Evolutionary conservation across 73 alveolate genomes (phyloP).

Genomic region (Paramecium biaurelia): DNA sequence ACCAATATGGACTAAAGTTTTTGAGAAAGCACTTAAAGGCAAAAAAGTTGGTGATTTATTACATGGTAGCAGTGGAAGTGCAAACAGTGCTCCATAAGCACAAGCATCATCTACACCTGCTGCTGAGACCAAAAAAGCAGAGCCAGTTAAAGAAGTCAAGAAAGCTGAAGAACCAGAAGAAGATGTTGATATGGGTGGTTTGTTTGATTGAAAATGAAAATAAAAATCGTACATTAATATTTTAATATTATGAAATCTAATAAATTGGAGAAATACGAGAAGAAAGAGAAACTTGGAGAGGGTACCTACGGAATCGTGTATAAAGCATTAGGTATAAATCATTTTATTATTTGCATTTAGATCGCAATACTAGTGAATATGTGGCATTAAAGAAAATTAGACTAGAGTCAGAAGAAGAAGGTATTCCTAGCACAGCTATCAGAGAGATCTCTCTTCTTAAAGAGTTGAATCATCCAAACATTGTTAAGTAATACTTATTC

Average conservation of each 20-base stretch:
- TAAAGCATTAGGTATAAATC: constrained; percentile 76
- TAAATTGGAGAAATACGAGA: constrained; percentile 79
- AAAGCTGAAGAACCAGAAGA: constrained; percentile 45
- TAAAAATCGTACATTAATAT: constrained; percentile 32
- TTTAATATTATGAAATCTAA: constrained; percentile 50
- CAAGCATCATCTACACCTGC: constrained; percentile 72
- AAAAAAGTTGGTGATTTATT: constrained; percentile 75
- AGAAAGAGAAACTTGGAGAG: constrained; percentile 89
- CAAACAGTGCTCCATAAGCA: constrained; percentile 37
- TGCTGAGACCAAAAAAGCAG: constrained; percentile 66
- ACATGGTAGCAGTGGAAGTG: constrained; percentile 80
- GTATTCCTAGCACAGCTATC: constrained; percentile 95
- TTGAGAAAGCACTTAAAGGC: constrained; percentile 88
- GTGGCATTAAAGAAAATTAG: constrained; percentile 94
- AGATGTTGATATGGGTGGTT: constrained; percentile 57
- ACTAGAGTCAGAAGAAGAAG: constrained; percentile 95
- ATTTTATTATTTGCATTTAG: background rate
- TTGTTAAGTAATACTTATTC: constrained; percentile 76
- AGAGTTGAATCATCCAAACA: constrained; percentile 92
- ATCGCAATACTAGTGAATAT: constrained; percentile 67
- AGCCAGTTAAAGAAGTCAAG: constrained; percentile 39
- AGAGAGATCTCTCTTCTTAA: constrained; percentile 93
- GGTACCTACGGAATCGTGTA: constrained; percentile 95
- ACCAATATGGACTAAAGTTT: constrained; percentile 89
- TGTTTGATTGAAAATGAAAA: constrained; percentile 47